Percentiles rank a stretch among this genome's conserved stretches.
phyloP scores from a whole-genome alignment of 2,329 filamentous ascomycete species.

The Botryotinia narcissicola region DNA sequence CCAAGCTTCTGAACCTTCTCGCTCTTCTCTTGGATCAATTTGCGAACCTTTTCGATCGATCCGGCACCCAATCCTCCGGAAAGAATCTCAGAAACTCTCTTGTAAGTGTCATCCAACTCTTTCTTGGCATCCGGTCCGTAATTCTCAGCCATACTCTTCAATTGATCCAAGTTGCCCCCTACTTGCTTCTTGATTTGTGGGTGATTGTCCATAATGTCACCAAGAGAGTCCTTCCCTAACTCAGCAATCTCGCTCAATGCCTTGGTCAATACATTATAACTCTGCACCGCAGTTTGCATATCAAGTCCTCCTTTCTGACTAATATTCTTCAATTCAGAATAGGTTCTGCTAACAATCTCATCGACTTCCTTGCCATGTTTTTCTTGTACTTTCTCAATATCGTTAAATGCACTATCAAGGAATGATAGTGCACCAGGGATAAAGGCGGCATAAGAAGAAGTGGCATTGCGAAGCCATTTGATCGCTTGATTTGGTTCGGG shows the following conservation, averaged over 20 bases:
- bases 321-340: slow-evolving; percentile 62
- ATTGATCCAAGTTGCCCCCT: slow-evolving; percentile 63
- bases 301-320: slow-evolving; percentile 56
- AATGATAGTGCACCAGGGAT: slow-evolving; percentile 69
- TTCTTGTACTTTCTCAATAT: slow-evolving; percentile 64
- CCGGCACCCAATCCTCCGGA: slow-evolving; percentile 56
- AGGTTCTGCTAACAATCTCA: slow-evolving; percentile 63
- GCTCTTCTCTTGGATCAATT: slow-evolving; percentile 67
- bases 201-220: slow-evolving; percentile 70
- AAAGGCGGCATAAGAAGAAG: slow-evolving; percentile 67
- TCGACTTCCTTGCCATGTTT: slow-evolving; percentile 71
- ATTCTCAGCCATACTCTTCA: slow-evolving; percentile 66
- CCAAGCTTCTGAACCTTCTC: slow-evolving; percentile 65
- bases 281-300: slow-evolving; percentile 59
- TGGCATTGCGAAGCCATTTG: slow-evolving; percentile 61
- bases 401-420: slow-evolving; percentile 67
- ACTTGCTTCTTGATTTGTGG: slow-evolving; percentile 70
- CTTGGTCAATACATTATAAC: slow-evolving; percentile 62
- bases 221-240: slow-evolving; percentile 60
- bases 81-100: slow-evolving; percentile 62
- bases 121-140: slow-evolving; percentile 77
- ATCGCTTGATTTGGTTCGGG: slow-evolving; percentile 67
- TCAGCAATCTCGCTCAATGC: slow-evolving; percentile 57
- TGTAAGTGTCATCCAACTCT: slow-evolving; percentile 69
- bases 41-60: slow-evolving; percentile 55